Conservation (phyloP, 495 filamentous ascomycete genomes). For the Lasiosphaeria miniovina region DNA sequence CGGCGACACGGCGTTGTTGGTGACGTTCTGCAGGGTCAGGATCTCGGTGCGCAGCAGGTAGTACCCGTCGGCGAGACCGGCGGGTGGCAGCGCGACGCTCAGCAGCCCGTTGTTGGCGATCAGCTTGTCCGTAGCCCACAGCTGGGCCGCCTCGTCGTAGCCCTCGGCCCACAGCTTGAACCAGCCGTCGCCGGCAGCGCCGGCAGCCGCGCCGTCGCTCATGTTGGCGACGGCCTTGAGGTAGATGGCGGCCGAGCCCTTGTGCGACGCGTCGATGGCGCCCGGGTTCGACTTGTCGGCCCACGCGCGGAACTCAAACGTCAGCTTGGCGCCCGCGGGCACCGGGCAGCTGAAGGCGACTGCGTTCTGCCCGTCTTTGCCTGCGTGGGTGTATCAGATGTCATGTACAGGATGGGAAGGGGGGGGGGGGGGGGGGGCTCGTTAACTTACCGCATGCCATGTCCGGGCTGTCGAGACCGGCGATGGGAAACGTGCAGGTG, state of each 20-base stretch:
- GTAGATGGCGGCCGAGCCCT: slow-evolving; percentile 71
- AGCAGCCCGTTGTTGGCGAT: slow-evolving; percentile 63
- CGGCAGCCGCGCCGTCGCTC: slow-evolving; percentile 41
- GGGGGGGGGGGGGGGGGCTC: background rate
- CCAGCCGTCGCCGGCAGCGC: slow-evolving; percentile 65
- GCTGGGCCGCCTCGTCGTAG: slow-evolving; percentile 47
- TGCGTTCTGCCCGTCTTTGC: slow-evolving; percentile 52
- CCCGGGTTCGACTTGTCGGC: slow-evolving; percentile 54
- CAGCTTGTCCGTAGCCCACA: slow-evolving; percentile 69
- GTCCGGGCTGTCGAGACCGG: slow-evolving; percentile 49
- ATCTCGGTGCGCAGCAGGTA: slow-evolving; percentile 69
- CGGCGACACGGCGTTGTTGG: slow-evolving; percentile 50
- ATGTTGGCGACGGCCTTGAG: slow-evolving; percentile 59
- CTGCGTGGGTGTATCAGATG: slow-evolving; percentile 31
- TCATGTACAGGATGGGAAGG: background rate
- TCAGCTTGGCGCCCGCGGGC: slow-evolving; percentile 52
- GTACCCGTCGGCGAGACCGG: slow-evolving; percentile 57
- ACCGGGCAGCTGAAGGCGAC: slow-evolving; percentile 59
- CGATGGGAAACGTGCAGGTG: slow-evolving; percentile 53
- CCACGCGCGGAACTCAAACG: slow-evolving; percentile 61
- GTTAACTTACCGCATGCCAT: slow-evolving; percentile 66
- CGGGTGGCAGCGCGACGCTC: slow-evolving; percentile 52
- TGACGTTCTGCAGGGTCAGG: slow-evolving; percentile 63
- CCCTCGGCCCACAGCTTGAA: slow-evolving; percentile 75
- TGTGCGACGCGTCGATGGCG: slow-evolving; percentile 59